Percentiles rank a stretch among this genome's conserved stretches.
Evolutionary conservation across 805 yeast species (phyloP).

Genomic region (Debaryomyces hansenii): DNA sequence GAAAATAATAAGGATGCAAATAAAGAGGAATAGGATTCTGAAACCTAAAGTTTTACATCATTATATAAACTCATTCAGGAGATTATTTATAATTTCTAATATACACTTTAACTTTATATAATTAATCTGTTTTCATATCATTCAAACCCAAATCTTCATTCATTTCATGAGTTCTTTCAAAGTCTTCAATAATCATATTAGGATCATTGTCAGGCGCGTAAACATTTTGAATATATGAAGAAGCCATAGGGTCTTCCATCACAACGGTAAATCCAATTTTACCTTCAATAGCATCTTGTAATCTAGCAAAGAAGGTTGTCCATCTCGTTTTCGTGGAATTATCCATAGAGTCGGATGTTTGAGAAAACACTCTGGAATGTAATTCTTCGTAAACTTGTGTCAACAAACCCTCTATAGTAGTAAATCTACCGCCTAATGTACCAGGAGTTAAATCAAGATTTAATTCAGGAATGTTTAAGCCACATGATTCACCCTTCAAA

Average conservation of each 20-base stretch:
- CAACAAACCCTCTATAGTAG: constrained; percentile 92
- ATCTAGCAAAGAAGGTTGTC: constrained; percentile 70
- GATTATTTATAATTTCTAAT: background rate
- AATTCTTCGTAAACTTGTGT: constrained; percentile 89
- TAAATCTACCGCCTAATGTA: constrained; percentile 96
- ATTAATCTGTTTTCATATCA: constrained; percentile 44
- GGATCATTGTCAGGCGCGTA: constrained; percentile 99
- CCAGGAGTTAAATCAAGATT: constrained; percentile 91
- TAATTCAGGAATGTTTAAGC: constrained; percentile 81
- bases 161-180: constrained; percentile 83
- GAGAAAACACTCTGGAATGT: constrained; percentile 77
- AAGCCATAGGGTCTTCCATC: constrained; percentile 94
- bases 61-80: background rate
- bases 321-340: constrained; percentile 74
- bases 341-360: constrained; percentile 91
- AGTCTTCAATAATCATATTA: constrained; percentile 87
- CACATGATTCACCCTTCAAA: constrained; percentile 91
- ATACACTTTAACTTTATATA: background rate
- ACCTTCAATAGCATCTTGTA: constrained; percentile 81
- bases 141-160: constrained; percentile 88
- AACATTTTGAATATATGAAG: constrained; percentile 95
- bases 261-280: constrained; percentile 76
- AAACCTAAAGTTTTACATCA: background rate
- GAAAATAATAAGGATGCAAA: constrained; percentile 1
- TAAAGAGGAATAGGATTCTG: constrained; percentile 1